These are phyloP conservation scores for Chamaecrista fasciculata DNA, from an alignment of 306 rosid genomes.

Conservation along the genomic window DNA sequence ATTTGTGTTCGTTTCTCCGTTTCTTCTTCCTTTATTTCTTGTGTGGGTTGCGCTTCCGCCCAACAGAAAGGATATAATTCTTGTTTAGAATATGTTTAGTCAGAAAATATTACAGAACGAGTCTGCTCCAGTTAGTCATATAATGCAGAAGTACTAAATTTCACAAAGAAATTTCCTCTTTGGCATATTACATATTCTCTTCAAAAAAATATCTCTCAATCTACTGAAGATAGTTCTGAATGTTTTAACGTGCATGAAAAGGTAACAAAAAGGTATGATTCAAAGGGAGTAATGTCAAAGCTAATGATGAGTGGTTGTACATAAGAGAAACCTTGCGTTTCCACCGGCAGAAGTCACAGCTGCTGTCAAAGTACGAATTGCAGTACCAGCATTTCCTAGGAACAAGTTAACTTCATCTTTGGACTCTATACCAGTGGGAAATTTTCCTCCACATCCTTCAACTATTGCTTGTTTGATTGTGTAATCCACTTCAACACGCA, in stretches of 20 bases:
- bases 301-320: neutral
- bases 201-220: neutral
- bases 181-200: neutral
- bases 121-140: neutral
- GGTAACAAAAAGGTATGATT: neutral
- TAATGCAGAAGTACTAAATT: neutral
- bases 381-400: conserved; percentile 99
- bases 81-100: neutral
- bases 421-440: conserved; percentile 63
- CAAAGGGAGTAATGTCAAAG: conserved; percentile 1
- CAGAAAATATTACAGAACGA: neutral
- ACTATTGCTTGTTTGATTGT: conserved; percentile 66
- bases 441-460: conserved; percentile 87
- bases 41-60: too few species aligned
- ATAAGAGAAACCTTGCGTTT: conserved; percentile 60
- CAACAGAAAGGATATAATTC: neutral
- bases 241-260: neutral
- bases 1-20: too few species aligned
- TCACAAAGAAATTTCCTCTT: neutral
- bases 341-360: conserved; percentile 97
- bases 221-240: neutral
- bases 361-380: conserved; percentile 98
- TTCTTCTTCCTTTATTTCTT: too few species aligned
- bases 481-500: conserved; percentile 72
- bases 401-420: conserved; percentile 75